Conservation (phyloP, 495 filamentous ascomycete genomes). For the Aspergillus asperescens region DNA sequence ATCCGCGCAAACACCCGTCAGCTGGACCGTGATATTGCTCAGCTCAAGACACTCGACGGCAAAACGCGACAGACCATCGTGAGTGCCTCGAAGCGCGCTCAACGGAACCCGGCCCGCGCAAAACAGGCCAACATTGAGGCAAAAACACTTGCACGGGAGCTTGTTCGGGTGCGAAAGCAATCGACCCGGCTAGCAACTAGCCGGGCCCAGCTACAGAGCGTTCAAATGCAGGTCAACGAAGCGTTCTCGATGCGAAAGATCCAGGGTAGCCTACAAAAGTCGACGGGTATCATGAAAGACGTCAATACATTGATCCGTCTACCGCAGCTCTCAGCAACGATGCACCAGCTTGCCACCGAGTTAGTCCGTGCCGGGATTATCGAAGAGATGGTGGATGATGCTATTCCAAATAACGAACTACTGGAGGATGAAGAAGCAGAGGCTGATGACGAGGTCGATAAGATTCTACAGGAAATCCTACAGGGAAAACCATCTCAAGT, state of each 20-base stretch:
- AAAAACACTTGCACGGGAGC: slow-evolving; percentile 80
- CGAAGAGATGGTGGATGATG: slow-evolving; percentile 93
- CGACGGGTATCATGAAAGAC: slow-evolving; percentile 93
- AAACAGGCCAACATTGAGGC: slow-evolving; percentile 72
- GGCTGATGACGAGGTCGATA: slow-evolving; percentile 86
- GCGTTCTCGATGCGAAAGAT: slow-evolving; percentile 95
- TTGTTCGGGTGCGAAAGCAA: slow-evolving; percentile 76
- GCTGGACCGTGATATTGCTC: slow-evolving; percentile 84
- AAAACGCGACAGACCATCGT: slow-evolving; percentile 87
- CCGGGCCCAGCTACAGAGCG: slow-evolving; percentile 87
- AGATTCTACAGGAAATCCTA: slow-evolving; percentile 83
- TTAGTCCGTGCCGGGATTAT: slow-evolving; percentile 92
- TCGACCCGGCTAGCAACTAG: slow-evolving; percentile 67
- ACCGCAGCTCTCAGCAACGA: slow-evolving; percentile 82
- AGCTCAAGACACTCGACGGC: slow-evolving; percentile 66
- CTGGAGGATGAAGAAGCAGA: slow-evolving; percentile 81
- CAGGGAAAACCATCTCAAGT: slow-evolving; percentile 74
- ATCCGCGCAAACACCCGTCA: slow-evolving; percentile 89
- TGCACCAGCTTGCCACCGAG: slow-evolving; percentile 83
- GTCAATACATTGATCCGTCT: slow-evolving; percentile 81
- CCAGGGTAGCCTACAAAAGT: slow-evolving; percentile 82
- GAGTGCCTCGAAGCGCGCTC: slow-evolving; percentile 68
- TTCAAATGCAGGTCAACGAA: slow-evolving; percentile 97
- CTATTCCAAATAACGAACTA: slow-evolving; percentile 64
- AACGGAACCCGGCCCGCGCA: slow-evolving; percentile 67